A percentile compares a stretch with the other conserved stretches of the same genome.
Evolutionary conservation across 768 basidiomycete genomes (phyloP).

Genomic region (Termitomyces sp.): DNA sequence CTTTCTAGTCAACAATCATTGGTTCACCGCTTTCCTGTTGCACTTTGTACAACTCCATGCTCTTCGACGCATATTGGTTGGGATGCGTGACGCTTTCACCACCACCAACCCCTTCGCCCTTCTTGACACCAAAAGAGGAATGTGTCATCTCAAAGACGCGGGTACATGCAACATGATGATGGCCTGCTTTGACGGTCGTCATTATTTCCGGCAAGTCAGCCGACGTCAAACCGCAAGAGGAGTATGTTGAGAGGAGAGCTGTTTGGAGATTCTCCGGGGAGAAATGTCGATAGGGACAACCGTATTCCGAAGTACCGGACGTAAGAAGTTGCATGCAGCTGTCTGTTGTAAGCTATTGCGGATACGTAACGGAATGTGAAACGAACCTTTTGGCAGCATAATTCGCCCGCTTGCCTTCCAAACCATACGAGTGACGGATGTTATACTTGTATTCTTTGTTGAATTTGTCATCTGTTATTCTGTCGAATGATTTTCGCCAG

Average conservation of each 20-base stretch:
- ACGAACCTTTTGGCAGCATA: slow-evolving; percentile 85
- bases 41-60: slow-evolving; percentile 57
- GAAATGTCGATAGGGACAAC: slow-evolving; percentile 93
- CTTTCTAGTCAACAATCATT: slow-evolving; percentile 35
- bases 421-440: slow-evolving; percentile 89
- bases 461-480: slow-evolving; percentile 88
- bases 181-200: slow-evolving; percentile 67
- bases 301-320: slow-evolving; percentile 54
- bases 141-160: slow-evolving; percentile 96
- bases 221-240: slow-evolving; percentile 55
- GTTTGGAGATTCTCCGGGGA: slow-evolving; percentile 77
- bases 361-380: not conserved
- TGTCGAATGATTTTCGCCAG: slow-evolving; percentile 86
- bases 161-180: slow-evolving; percentile 96
- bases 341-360: slow-evolving; percentile 3
- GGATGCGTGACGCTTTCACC: slow-evolving; percentile 93
- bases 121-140: slow-evolving; percentile 60
- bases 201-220: slow-evolving; percentile 81
- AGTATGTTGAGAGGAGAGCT: slow-evolving; percentile 66
- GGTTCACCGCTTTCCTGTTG: slow-evolving; percentile 32
- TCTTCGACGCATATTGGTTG: slow-evolving; percentile 80
- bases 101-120: slow-evolving; percentile 82
- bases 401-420: slow-evolving; percentile 92
- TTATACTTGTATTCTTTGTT: slow-evolving; percentile 98
- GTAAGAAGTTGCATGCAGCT: slow-evolving; percentile 91